Percentiles rank a stretch among this genome's conserved stretches.
These are phyloP conservation scores for Leucosporidium yakuticum DNA, from an alignment of 768 basidiomycete genomes.

Conservation along the genomic window DNA sequence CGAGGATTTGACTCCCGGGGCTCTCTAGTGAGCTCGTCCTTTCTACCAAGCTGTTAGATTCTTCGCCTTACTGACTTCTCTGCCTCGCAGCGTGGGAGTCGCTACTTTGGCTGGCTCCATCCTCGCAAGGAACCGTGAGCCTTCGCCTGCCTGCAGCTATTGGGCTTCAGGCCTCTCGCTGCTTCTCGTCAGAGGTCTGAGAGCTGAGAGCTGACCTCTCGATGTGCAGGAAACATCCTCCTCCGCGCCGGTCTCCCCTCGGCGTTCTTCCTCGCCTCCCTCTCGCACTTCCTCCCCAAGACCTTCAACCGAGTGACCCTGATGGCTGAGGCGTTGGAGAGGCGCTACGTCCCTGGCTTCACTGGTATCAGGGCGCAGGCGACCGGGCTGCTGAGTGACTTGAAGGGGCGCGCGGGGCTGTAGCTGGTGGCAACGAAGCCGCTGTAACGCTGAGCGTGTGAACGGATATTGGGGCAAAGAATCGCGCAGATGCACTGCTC, in stretches of 20 bases:
- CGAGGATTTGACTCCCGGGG: no score
- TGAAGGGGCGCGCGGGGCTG: no score
- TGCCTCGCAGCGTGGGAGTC: conserved; percentile 56
- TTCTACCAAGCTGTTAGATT: no score
- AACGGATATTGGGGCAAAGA: no score
- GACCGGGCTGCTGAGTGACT: background rate
- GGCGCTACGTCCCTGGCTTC: conserved; percentile 60
- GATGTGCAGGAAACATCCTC: conserved; percentile 48
- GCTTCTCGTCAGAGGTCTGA: background rate
- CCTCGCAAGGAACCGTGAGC: conserved; percentile 64
- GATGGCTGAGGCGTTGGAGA: conserved; percentile 66
- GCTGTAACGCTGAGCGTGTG: no score
- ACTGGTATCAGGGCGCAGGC: background rate
- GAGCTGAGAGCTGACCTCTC: background rate
- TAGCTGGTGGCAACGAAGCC: no score
- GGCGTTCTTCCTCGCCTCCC: conserved; percentile 59
- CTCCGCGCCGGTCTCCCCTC: conserved; percentile 72
- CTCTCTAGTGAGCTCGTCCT: no score
- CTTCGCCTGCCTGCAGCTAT: background rate
- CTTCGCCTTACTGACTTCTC: background rate
- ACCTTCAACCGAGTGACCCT: conserved; percentile 63
- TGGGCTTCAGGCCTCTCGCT: background rate
- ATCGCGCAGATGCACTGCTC: no score
- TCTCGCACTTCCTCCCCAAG: conserved; percentile 79
- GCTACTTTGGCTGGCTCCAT: conserved; percentile 83